Percentiles rank a stretch among this genome's conserved stretches.
phyloP scores from a whole-genome alignment of 768 basidiomycete genomes.

The Hygrophoropsis aurantiaca region DNA sequence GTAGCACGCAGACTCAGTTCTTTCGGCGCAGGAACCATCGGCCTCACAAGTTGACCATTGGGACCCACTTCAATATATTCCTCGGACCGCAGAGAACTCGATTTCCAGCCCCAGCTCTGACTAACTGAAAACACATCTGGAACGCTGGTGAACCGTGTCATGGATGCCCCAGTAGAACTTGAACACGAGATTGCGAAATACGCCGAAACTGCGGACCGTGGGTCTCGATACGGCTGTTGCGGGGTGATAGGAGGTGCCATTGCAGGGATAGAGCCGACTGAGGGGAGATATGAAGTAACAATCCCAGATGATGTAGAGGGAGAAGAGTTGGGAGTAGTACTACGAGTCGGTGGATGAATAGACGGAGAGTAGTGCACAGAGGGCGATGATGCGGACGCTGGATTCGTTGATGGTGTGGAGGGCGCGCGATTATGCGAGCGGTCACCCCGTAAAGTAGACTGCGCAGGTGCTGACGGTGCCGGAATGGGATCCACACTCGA shows the following conservation, averaged over 20 bases:
- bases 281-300: slow-evolving; percentile 22
- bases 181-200: slow-evolving; percentile 86
- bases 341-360: slow-evolving; percentile 43
- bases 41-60: slow-evolving; percentile 29
- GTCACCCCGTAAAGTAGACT: slow-evolving; percentile 25
- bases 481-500: slow-evolving; percentile 79
- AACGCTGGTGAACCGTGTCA: slow-evolving; percentile 81
- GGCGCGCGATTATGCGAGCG: slow-evolving; percentile 28
- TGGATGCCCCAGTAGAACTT: slow-evolving; percentile 74
- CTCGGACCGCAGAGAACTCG: slow-evolving; percentile 51
- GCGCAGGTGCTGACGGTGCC: slow-evolving; percentile 56
- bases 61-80: slow-evolving; percentile 45
- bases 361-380: slow-evolving; percentile 44
- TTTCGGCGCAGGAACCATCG: slow-evolving; percentile 27
- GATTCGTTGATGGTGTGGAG: slow-evolving; percentile 29
- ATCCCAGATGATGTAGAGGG: slow-evolving; percentile 18
- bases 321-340: slow-evolving; percentile 40
- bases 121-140: slow-evolving; percentile 84
- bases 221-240: slow-evolving; percentile 72
- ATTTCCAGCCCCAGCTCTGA: slow-evolving; percentile 96
- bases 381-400: slow-evolving; percentile 23
- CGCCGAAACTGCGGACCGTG: slow-evolving; percentile 66
- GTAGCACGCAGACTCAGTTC: slow-evolving; percentile 76
- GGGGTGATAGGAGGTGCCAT: slow-evolving; percentile 51
- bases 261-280: slow-evolving; percentile 31